Percentiles rank a stretch among this genome's conserved stretches.
Evolutionary conservation across 1,284 basidiomycete genomes (phyloP).

Genomic region (Ceratobasidium sp.): DNA sequence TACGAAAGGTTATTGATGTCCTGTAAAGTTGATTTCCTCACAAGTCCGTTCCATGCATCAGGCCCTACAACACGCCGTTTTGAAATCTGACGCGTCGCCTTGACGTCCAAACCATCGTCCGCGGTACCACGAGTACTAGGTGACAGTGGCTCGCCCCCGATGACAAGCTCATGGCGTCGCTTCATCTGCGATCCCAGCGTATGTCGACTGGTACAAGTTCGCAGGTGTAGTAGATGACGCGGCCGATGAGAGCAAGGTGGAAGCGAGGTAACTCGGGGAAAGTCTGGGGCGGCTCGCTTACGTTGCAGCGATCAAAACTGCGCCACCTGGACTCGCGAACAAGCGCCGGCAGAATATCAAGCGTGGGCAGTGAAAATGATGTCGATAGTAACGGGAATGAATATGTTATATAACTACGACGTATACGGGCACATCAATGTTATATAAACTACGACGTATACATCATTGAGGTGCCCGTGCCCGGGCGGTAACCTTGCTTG

Average conservation of each 20-base stretch:
- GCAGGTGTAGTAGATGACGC: slow-evolving; percentile 9
- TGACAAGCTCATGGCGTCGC: slow-evolving; percentile 9
- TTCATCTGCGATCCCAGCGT: slow-evolving; percentile 13
- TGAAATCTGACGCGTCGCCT: neutral
- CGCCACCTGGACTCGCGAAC: no score
- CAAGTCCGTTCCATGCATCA: slow-evolving; percentile 6
- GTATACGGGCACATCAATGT: no score
- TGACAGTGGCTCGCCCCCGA: neutral
- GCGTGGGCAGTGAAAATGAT: no score
- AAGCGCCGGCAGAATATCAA: no score
- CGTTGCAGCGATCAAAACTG: slow-evolving; percentile 19
- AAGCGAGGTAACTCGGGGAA: neutral
- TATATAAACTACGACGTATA: no score
- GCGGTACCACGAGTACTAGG: neutral
- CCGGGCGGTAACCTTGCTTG: no score
- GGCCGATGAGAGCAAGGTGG: neutral
- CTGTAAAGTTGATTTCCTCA: slow-evolving; percentile 9
- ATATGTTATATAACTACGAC: no score
- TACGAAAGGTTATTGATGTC: slow-evolving; percentile 36
- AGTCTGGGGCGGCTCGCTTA: slow-evolving; percentile 30
- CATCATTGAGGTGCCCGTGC: no score
- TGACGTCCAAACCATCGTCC: neutral
- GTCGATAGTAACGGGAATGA: no score
- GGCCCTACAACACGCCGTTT: slow-evolving; percentile 10
- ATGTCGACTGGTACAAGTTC: neutral